A percentile compares a stretch with the other conserved stretches of the same genome.
Conservation (phyloP, 257 asterid species). For the Solanum tarijense region DNA sequence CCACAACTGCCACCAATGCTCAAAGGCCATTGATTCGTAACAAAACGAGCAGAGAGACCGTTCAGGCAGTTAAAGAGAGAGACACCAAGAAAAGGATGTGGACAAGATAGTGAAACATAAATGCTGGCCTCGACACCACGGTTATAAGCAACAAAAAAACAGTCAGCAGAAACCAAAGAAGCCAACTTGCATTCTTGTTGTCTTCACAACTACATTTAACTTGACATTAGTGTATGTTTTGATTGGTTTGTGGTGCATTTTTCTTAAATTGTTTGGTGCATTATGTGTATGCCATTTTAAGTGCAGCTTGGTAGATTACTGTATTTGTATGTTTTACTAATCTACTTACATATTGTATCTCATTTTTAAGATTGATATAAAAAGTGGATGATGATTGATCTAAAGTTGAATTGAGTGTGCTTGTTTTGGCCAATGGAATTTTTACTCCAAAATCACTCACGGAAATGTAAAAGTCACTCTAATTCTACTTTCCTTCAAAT, state of each 20-base stretch:
- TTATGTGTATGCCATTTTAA: background rate
- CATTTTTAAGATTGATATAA: background rate
- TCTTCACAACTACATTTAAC: background rate
- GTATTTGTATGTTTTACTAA: background rate
- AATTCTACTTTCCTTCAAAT: background rate
- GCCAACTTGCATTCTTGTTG: conserved; percentile 11
- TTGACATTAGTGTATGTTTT: background rate
- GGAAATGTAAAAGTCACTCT: no score
- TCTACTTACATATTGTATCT: background rate
- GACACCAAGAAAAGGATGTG: conserved; percentile 83
- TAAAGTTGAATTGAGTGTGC: background rate
- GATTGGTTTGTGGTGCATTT: background rate
- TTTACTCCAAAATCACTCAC: no score
- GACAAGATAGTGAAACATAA: conserved; percentile 36
- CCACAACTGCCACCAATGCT: conserved; percentile 5
- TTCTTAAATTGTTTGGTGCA: background rate
- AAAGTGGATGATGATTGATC: background rate
- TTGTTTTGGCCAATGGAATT: no score
- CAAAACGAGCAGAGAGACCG: conserved; percentile 50
- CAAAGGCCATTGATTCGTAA: conserved; percentile 38
- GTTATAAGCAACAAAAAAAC: background rate
- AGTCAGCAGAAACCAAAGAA: background rate
- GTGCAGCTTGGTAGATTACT: background rate
- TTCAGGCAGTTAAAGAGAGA: conserved; percentile 58
- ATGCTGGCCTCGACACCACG: background rate